Conservation (phyloP, 192 early-diverging fungal genomes). For the Coemansia sp. region DNA sequence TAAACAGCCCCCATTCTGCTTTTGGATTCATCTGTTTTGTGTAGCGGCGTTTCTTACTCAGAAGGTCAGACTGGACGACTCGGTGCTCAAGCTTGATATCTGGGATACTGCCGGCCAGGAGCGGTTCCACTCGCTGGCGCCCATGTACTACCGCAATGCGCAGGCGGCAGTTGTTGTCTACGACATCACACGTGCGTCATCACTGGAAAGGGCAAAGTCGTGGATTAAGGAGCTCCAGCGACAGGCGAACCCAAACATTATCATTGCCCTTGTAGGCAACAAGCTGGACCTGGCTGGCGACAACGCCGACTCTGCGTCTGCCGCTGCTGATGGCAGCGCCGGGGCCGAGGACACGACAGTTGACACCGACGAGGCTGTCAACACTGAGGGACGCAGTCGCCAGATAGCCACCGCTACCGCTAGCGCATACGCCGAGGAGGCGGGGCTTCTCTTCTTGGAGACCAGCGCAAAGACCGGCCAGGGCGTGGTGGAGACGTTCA, state of each 20-base stretch:
- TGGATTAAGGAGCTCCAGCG: conserved; percentile 98
- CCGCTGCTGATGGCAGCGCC: not conserved
- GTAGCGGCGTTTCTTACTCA: conserved; percentile 84
- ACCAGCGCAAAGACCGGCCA: conserved; percentile 85
- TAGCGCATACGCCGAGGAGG: conserved; percentile 72
- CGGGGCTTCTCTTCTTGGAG: conserved; percentile 82
- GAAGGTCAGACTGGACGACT: conserved; percentile 87
- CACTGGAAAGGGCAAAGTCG: conserved; percentile 87
- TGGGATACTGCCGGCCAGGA: conserved; percentile 99
- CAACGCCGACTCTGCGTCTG: conserved; percentile 12
- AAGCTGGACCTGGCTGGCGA: conserved; percentile 77
- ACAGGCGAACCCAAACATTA: conserved; percentile 92
- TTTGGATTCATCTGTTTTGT: conserved; percentile 2
- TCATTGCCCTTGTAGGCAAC: conserved; percentile 95
- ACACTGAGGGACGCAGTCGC: conserved; percentile 47
- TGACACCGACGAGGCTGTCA: conserved; percentile 45
- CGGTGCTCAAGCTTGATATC: conserved; percentile 78
- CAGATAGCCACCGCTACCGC: conserved; percentile 74
- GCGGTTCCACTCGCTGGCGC: conserved; percentile 90
- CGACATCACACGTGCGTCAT: conserved; percentile 84
- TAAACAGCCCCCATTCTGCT: not conserved
- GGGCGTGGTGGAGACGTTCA: conserved; percentile 85
- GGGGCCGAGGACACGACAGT: conserved; percentile 5
- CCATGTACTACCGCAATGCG: conserved; percentile 98
- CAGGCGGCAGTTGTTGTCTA: conserved; percentile 96